These are phyloP conservation scores for Postia placenta DNA, from an alignment of 768 basidiomycete genomes.

Conservation along the genomic window DNA sequence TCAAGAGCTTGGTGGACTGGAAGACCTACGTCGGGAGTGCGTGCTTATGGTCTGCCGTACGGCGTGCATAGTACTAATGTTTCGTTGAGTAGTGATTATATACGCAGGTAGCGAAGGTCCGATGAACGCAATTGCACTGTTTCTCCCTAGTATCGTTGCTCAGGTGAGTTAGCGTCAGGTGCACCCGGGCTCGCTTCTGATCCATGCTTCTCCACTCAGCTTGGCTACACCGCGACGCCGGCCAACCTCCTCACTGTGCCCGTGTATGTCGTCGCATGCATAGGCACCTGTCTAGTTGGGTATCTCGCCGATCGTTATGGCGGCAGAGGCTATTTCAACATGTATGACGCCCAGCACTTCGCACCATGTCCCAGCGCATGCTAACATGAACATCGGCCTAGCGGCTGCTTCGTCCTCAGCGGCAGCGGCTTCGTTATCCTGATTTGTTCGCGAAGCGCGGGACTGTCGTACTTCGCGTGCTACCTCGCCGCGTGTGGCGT, in stretches of 20 bases:
- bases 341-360: conserved; percentile 36
- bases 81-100: conserved; percentile 37
- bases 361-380: not conserved
- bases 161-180: conserved; percentile 36
- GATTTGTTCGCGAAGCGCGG: conserved; percentile 51
- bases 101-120: conserved; percentile 58
- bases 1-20: conserved; percentile 55
- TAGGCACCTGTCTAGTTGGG: conserved; percentile 59
- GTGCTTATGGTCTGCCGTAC: conserved; percentile 8
- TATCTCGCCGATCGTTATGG: conserved; percentile 57
- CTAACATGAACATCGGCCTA: not conserved
- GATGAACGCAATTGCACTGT: conserved; percentile 71
- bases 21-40: conserved; percentile 56
- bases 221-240: conserved; percentile 60
- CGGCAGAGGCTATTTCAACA: conserved; percentile 55
- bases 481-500: conserved; percentile 73
- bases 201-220: not conserved
- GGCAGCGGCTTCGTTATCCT: conserved; percentile 67
- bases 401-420: conserved; percentile 23
- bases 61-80: not conserved
- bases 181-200: not conserved
- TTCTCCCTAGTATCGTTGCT: conserved; percentile 75
- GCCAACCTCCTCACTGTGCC: conserved; percentile 78
- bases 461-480: conserved; percentile 66
- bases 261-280: conserved; percentile 64